phyloP scores from a whole-genome alignment of 176 grass and related monocot genomes.

The Phoenix dactylifera region DNA sequence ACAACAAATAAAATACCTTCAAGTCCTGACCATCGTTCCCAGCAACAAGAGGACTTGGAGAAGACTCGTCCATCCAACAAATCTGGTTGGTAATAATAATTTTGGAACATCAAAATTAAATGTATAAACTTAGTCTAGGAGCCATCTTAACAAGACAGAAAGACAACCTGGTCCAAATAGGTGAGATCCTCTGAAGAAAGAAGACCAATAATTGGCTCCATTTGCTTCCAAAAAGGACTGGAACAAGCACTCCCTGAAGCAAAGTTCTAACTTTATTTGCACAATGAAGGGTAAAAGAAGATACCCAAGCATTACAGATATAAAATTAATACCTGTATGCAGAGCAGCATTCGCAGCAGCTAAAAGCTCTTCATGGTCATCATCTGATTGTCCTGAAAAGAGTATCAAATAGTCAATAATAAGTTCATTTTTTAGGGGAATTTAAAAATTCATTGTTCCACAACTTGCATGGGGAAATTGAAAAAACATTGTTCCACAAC shows the following conservation, averaged over 20 bases:
- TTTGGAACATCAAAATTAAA: no score
- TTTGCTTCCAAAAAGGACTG: constrained; percentile 36
- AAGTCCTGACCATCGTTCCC: constrained; percentile 39
- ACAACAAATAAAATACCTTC: constrained; percentile 36
- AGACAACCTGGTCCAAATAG: constrained; percentile 28
- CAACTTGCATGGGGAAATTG: no score
- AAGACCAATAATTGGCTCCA: constrained; percentile 51
- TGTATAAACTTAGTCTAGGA: neutral
- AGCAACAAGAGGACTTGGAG: constrained; percentile 26
- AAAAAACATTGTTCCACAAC: no score
- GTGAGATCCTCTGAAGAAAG: constrained; percentile 45
- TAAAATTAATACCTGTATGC: constrained; percentile 29
- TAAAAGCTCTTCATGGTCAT: constrained; percentile 58
- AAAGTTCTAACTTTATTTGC: constrained; percentile 15
- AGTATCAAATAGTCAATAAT: neutral
- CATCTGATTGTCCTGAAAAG: constrained; percentile 49
- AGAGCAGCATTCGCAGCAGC: constrained; percentile 50
- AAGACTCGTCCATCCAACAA: constrained; percentile 27
- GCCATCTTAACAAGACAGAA: constrained; percentile 16
- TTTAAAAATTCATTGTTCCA: no score
- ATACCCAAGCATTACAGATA: constrained; percentile 17
- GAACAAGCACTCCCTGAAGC: constrained; percentile 34
- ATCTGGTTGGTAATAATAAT: constrained; percentile 27
- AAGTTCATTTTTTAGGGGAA: neutral
- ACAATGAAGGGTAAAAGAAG: constrained; percentile 1